Percentiles rank a stretch among this genome's conserved stretches.
Conservation (phyloP, 495 filamentous ascomycete species). For the Lentithecium fluviatile region DNA sequence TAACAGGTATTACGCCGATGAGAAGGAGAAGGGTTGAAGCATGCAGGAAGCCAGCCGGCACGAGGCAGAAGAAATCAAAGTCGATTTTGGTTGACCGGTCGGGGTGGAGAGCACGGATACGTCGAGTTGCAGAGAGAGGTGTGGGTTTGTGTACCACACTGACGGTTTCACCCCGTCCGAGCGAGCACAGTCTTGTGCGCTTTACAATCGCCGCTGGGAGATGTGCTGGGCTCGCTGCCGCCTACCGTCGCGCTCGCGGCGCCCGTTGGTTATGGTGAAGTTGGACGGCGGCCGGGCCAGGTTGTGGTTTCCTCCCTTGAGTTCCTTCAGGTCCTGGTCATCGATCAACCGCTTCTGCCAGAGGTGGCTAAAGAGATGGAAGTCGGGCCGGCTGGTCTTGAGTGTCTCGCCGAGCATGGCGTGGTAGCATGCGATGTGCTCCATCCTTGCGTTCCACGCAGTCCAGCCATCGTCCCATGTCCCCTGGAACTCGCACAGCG, state of each 20-base stretch:
- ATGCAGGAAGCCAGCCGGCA: slow-evolving; percentile 24
- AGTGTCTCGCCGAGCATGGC: slow-evolving; percentile 19
- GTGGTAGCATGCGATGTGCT: slow-evolving; percentile 31
- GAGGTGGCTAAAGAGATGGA: slow-evolving; percentile 34
- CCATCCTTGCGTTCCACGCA: slow-evolving; percentile 27
- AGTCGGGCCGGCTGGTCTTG: slow-evolving; percentile 33
- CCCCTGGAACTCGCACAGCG: slow-evolving; percentile 30
- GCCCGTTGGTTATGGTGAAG: slow-evolving; percentile 15
- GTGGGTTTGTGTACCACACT: background rate
- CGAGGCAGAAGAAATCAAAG: slow-evolving; percentile 3
- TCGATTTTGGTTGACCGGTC: slow-evolving; percentile 21
- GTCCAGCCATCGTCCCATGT: slow-evolving; percentile 22
- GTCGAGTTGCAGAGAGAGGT: background rate
- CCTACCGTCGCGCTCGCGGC: slow-evolving; percentile 9
- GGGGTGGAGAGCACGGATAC: background rate
- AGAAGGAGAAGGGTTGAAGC: background rate
- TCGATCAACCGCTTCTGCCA: slow-evolving; percentile 36
- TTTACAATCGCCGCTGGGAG: background rate
- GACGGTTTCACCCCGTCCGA: background rate
- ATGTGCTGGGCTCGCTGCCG: slow-evolving; percentile 17
- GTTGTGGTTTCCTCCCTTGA: slow-evolving; percentile 35
- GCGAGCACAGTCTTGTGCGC: background rate
- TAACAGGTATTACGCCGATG: background rate
- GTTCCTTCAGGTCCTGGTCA: slow-evolving; percentile 34
- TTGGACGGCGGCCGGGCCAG: slow-evolving; percentile 23